Evolutionary conservation across 2,329 filamentous ascomycete species (phyloP).

Genomic region (Knufia petricola): DNA sequence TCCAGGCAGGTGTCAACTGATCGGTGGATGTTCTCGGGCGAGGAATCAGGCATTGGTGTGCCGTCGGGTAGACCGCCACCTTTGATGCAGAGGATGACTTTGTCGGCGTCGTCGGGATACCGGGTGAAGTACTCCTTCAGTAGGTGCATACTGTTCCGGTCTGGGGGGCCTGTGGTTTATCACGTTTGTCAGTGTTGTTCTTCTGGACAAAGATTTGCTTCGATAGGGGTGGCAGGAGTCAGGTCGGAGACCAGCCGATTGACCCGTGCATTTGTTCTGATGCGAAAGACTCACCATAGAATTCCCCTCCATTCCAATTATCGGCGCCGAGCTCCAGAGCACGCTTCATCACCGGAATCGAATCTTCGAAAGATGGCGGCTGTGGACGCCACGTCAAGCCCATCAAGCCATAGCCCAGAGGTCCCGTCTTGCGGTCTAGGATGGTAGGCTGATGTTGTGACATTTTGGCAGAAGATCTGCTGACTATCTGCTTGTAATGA

Average conservation of each 20-base stretch:
- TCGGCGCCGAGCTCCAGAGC: slow-evolving; percentile 40
- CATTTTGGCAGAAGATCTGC: slow-evolving; percentile 6
- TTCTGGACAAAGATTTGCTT: too few relatives aligned
- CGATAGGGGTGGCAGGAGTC: too few relatives aligned
- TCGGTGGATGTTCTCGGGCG: slow-evolving; percentile 44
- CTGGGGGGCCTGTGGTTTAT: slow-evolving; percentile 26
- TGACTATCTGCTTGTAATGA: too few relatives aligned
- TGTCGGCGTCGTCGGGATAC: slow-evolving; percentile 54
- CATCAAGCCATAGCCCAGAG: slow-evolving; percentile 48
- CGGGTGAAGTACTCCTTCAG: slow-evolving; percentile 53
- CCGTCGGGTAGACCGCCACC: slow-evolving; percentile 38
- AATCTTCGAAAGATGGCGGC: slow-evolving; percentile 19
- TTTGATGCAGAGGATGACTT: slow-evolving; percentile 55
- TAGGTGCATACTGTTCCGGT: slow-evolving; percentile 50
- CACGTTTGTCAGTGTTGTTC: neutral
- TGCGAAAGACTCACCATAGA: slow-evolving; percentile 43
- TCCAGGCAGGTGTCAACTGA: slow-evolving; percentile 50
- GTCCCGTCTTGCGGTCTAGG: slow-evolving; percentile 38
- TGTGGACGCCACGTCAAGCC: slow-evolving; percentile 31
- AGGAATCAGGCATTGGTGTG: slow-evolving; percentile 38
- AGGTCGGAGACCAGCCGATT: too few relatives aligned
- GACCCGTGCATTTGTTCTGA: too few relatives aligned
- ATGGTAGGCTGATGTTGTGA: slow-evolving; percentile 20
- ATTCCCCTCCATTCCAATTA: slow-evolving; percentile 55
- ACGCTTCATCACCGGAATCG: slow-evolving; percentile 47